Conservation (phyloP, 1,139 yeast genomes). For the Yamadazyma atlantica region DNA sequence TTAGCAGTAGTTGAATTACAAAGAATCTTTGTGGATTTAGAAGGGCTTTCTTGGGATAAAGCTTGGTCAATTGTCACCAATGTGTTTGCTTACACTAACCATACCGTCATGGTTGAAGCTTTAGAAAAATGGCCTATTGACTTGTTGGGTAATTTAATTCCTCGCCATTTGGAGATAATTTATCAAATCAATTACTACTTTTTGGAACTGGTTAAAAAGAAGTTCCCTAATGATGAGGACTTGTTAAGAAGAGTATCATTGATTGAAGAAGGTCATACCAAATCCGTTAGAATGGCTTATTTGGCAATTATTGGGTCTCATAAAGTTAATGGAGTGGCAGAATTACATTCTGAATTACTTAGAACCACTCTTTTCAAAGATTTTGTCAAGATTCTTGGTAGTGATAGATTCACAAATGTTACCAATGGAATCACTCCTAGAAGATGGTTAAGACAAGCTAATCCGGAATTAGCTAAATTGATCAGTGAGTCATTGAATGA, state of each 20-base stretch:
- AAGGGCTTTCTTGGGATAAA: constrained; percentile 73
- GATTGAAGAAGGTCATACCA: constrained; percentile 77
- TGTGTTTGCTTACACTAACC: constrained; percentile 92
- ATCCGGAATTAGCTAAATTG: constrained; percentile 72
- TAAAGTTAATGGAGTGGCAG: constrained; percentile 94
- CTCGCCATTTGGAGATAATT: constrained; percentile 89
- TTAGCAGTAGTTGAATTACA: constrained; percentile 88
- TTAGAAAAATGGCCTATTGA: constrained; percentile 95
- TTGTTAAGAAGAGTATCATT: constrained; percentile 72
- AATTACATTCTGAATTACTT: constrained; percentile 87
- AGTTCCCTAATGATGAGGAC: constrained; percentile 71
- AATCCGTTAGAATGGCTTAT: constrained; percentile 89
- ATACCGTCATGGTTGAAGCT: constrained; percentile 93
- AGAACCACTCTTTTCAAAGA: constrained; percentile 88
- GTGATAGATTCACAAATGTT: constrained; percentile 83
- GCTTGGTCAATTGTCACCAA: constrained; percentile 84
- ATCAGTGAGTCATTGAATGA: constrained; percentile 73
- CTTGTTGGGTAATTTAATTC: constrained; percentile 72
- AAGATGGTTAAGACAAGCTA: constrained; percentile 94
- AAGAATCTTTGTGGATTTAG: constrained; percentile 81
- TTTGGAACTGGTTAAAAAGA: constrained; percentile 70
- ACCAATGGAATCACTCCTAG: constrained; percentile 96
- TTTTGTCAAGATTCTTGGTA: constrained; percentile 79
- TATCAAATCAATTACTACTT: constrained; percentile 83
- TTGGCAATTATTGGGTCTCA: constrained; percentile 92